Evolutionary conservation across 495 filamentous ascomycete genomes (phyloP).

Genomic region (Mytilinidion resinicola): DNA sequence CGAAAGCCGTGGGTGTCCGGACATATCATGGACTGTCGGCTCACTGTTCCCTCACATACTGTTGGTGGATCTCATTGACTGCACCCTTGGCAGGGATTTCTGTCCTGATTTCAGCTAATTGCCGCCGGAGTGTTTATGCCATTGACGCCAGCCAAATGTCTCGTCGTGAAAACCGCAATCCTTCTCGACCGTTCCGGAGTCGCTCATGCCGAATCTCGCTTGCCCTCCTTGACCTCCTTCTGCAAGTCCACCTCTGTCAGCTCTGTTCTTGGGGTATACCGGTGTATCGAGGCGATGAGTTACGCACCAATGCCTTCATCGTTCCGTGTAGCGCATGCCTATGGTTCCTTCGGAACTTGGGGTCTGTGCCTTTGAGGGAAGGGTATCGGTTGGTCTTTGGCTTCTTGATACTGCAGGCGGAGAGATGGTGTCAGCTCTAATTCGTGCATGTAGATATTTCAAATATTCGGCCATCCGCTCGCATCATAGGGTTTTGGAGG

Average conservation of each 20-base stretch:
- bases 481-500: constrained; percentile 1
- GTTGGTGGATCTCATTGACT: constrained; percentile 22
- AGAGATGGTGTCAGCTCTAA: neutral
- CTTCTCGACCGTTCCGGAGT: constrained; percentile 19
- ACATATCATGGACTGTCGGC: neutral
- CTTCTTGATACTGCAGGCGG: constrained; percentile 87
- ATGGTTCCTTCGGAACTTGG: constrained; percentile 99
- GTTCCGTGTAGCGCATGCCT: constrained; percentile 98
- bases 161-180: constrained; percentile 24
- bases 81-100: constrained; percentile 16
- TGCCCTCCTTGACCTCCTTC: constrained; percentile 98
- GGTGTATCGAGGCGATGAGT: neutral
- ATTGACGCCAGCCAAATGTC: constrained; percentile 36
- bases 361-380: constrained; percentile 96
- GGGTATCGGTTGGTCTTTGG: constrained; percentile 98
- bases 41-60: constrained; percentile 1
- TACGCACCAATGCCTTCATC: constrained; percentile 89
- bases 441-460: constrained; percentile 2
- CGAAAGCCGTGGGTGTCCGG: neutral
- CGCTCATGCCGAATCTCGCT: constrained; percentile 59
- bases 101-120: constrained; percentile 21
- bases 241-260: constrained; percentile 41
- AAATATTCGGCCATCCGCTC: neutral
- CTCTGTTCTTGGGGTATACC: neutral
- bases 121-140: constrained; percentile 22